Evolutionary conservation across 2,329 filamentous ascomycete genomes (phyloP).

Genomic region (Pseudogymnoascus sp.): DNA sequence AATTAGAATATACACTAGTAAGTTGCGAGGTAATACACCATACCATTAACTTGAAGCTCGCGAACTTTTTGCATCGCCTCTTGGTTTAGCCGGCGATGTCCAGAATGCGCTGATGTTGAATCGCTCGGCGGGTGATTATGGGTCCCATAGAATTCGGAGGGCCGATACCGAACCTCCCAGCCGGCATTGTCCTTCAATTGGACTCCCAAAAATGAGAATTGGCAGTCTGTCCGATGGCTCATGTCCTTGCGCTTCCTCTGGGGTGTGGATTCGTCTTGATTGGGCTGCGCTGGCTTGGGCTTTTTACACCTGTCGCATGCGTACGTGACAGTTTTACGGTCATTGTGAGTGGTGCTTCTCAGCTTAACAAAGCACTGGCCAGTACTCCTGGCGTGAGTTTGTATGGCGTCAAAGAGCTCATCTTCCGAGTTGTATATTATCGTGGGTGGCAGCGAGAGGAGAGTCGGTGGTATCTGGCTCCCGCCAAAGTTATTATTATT

Average conservation of each 20-base stretch:
- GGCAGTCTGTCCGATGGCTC: conserved; percentile 8
- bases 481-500: not conserved
- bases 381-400: conserved; percentile 1
- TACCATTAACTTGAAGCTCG: conserved; percentile 13
- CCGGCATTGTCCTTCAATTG: conserved; percentile 12
- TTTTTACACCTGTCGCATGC: conserved; percentile 12
- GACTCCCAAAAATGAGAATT: conserved; percentile 9
- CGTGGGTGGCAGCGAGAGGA: conserved; percentile 3
- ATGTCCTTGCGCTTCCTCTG: conserved; percentile 9
- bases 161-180: conserved; percentile 11
- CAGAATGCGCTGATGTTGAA: conserved; percentile 4
- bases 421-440: conserved; percentile 11
- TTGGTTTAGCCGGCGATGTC: conserved; percentile 10
- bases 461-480: not conserved
- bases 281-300: conserved; percentile 2
- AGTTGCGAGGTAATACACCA: not conserved
- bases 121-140: conserved; percentile 12
- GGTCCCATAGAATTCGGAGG: conserved; percentile 1
- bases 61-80: conserved; percentile 9
- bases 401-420: conserved; percentile 6
- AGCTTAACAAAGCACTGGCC: conserved; percentile 13
- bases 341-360: conserved; percentile 12
- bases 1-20: not conserved
- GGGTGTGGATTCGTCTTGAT: not conserved
- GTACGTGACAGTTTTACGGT: conserved; percentile 10